A percentile compares a stretch with the other conserved stretches of the same genome.
Evolutionary conservation across 2,329 filamentous ascomycete species (phyloP).

Genomic region (Fusarium sp.): DNA sequence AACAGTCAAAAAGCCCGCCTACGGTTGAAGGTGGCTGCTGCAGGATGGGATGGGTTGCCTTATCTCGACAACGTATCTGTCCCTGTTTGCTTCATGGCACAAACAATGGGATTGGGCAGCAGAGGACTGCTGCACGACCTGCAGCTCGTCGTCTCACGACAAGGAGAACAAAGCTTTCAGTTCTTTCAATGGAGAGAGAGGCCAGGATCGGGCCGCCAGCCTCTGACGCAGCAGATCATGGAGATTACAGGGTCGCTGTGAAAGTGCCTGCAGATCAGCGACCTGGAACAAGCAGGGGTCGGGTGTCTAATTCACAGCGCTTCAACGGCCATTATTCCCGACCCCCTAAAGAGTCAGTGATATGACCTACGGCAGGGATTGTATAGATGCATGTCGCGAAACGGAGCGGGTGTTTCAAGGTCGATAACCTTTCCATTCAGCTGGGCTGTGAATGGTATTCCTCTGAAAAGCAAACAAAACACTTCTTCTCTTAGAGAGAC

Average conservation of each 20-base stretch:
- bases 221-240: conserved; percentile 31
- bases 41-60: background rate
- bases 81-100: conserved; percentile 17
- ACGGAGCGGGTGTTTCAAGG: conserved; percentile 39
- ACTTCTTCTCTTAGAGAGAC: background rate
- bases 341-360: background rate
- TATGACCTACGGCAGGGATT: background rate
- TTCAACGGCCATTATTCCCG: background rate
- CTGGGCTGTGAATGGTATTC: background rate
- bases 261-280: conserved; percentile 37
- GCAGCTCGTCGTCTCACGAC: conserved; percentile 4
- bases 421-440: conserved; percentile 4
- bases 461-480: conserved; percentile 16
- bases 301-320: background rate
- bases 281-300: conserved; percentile 29
- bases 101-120: background rate
- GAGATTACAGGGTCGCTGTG: conserved; percentile 39
- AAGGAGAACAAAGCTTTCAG: background rate
- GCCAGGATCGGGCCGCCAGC: conserved; percentile 19
- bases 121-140: conserved; percentile 8
- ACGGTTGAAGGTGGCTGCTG: background rate
- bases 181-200: conserved; percentile 1
- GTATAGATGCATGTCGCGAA: conserved; percentile 17
- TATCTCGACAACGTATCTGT: conserved; percentile 2
- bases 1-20: background rate